phyloP scores from a whole-genome alignment of 768 basidiomycete genomes.

The Chlorophyllum brunneum region DNA sequence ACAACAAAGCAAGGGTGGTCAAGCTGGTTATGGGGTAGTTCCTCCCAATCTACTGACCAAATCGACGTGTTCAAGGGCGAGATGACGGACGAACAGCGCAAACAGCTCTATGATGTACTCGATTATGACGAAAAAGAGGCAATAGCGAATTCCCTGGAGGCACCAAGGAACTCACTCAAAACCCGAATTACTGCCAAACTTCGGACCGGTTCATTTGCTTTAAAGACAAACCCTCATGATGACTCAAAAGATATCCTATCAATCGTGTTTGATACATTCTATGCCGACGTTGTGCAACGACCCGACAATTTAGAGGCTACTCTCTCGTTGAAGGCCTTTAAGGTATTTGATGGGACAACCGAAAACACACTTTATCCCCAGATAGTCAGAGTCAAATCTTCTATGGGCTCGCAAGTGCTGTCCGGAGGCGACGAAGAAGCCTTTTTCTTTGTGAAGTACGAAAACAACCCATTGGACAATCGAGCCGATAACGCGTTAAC shows the following conservation, averaged over 20 bases:
- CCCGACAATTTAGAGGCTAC: constrained; percentile 84
- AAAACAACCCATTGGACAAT: constrained; percentile 87
- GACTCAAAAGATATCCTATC: constrained; percentile 71
- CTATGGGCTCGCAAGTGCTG: constrained; percentile 19
- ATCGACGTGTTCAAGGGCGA: constrained; percentile 60
- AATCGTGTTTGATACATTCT: constrained; percentile 82
- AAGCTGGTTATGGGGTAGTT: constrained; percentile 84
- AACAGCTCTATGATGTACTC: constrained; percentile 84
- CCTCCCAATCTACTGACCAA: constrained; percentile 27
- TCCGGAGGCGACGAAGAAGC: constrained; percentile 18
- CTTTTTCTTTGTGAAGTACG: constrained; percentile 91
- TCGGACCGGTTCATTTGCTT: constrained; percentile 81
- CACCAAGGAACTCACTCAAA: constrained; percentile 78
- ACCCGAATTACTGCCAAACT: constrained; percentile 72
- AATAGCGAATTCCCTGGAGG: constrained; percentile 62
- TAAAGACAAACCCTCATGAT: constrained; percentile 72
- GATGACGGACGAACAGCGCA: constrained; percentile 89
- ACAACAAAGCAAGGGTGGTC: constrained; percentile 53
- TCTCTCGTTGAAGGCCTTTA: constrained; percentile 79
- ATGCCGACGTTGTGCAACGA: constrained; percentile 79
- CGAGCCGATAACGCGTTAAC: constrained; percentile 89
- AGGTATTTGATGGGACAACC: constrained; percentile 91
- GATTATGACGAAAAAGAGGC: constrained; percentile 90
- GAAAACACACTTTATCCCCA: constrained; percentile 76
- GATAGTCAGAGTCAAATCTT: constrained; percentile 71